A percentile compares a stretch with the other conserved stretches of the same genome.
These are phyloP conservation scores for Penicillium pulvis DNA, from an alignment of 495 filamentous ascomycete species.

Conservation along the genomic window DNA sequence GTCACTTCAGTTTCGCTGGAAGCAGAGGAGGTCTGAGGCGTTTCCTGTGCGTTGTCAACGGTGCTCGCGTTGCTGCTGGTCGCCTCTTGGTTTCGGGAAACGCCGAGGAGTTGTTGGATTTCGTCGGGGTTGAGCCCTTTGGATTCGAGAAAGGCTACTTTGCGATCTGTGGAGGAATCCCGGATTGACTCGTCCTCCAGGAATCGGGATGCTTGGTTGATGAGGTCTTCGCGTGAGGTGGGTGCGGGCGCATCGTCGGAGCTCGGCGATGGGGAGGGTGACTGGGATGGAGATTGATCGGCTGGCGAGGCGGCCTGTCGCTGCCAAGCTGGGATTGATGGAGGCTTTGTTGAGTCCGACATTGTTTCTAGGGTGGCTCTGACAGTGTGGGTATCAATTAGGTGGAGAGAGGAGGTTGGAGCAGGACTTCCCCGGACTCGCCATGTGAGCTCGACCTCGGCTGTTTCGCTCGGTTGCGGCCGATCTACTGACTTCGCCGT, in stretches of 20 bases:
- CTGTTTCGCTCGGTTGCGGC: constrained; percentile 1
- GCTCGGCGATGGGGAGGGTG: constrained; percentile 33
- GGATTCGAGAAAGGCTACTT: constrained; percentile 73
- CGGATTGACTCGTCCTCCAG: constrained; percentile 78
- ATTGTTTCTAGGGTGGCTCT: constrained; percentile 24
- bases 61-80: constrained; percentile 26
- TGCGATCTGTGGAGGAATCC: constrained; percentile 67
- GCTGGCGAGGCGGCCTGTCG: constrained; percentile 22
- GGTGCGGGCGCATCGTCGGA: constrained; percentile 37
- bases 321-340: constrained; percentile 54
- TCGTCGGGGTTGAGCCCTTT: constrained; percentile 74
- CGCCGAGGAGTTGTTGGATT: constrained; percentile 65
- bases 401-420: neutral
- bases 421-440: constrained; percentile 8
- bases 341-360: constrained; percentile 38
- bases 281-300: constrained; percentile 24
- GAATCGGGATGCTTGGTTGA: constrained; percentile 76
- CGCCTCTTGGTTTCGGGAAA: constrained; percentile 41
- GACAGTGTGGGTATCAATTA: neutral
- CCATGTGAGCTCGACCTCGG: constrained; percentile 13
- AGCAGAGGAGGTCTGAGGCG: constrained; percentile 20
- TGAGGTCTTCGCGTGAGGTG: constrained; percentile 44
- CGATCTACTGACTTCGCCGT: neutral
- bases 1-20: constrained; percentile 18
- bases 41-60: constrained; percentile 21